Base-by-base conservation (phyloP, 2,329 filamentous ascomycete genomes). In the Neofusicoccum cordaticola region DNA sequence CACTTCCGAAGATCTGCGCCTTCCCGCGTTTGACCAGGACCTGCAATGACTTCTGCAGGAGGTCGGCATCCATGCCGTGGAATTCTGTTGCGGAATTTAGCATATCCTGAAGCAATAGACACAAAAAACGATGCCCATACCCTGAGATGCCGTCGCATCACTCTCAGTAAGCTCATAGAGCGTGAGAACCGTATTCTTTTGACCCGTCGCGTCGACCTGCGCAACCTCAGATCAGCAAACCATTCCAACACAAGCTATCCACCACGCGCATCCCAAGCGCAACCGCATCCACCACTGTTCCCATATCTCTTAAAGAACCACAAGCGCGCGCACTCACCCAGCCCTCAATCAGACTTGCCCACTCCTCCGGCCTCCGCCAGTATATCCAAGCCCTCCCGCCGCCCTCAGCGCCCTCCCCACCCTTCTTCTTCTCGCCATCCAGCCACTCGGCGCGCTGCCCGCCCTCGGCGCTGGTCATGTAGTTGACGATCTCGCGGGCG, bases 101-200 rank as follows among this genome's bases (percentile, higher is more conserved):
- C 41, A 48, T 7, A 15, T 37, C 31, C n/a, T 1, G 27, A 31
- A 27, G 27, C 22, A 37, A 15, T 4, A n/a, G 50, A 15, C 3
- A 5, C 27, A 31, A 5, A 31, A 7, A 7, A 31, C 1, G 1
- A 31, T 31, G 27, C 13, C 79, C 82, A 70, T 74, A 90, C 89
- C 88, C 69, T 89, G 86, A 1, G 86, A 57, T 65, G 82, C 78
- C 2, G 91, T 92, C 35, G 84, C 89, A 73, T 98, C 94, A n/a
- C 94, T 92, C 77, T 97, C 88, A 1, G 87, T 85, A 71, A 99
- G 80, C 80, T 99, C 95, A 77, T 97, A 98, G 27, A 99, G 82
- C 64, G 95, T 99, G 73, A 99, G 78, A 64, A 99, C 94, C 12
- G 85, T 87, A 27, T 92, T 92, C 81, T 90, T 94, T 82, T 97